phyloP scores from a whole-genome alignment of 768 basidiomycete species.

The Trametes punicea region DNA sequence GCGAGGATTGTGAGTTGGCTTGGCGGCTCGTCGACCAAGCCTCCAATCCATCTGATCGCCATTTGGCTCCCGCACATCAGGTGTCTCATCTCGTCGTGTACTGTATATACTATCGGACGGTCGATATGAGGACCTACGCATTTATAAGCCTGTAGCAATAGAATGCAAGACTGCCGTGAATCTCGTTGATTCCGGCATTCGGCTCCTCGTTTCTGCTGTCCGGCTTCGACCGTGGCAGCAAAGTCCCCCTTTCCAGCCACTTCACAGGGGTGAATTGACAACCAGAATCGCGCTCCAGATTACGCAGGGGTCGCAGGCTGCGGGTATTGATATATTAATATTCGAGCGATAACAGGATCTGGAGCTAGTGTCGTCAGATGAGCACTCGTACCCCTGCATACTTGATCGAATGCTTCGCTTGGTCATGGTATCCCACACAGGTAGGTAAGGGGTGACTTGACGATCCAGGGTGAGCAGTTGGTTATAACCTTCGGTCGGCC shows the following conservation, averaged over 20 bases:
- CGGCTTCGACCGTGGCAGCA: too few relatives aligned
- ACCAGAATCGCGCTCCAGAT: too few relatives aligned
- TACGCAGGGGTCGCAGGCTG: too few relatives aligned
- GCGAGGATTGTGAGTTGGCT: background rate
- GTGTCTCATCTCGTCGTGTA: too few relatives aligned
- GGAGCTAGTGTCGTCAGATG: constrained; percentile 1
- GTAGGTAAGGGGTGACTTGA: background rate
- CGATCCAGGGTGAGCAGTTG: background rate
- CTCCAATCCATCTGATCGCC: background rate
- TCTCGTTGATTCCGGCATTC: too few relatives aligned
- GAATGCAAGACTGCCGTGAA: background rate
- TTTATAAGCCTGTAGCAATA: constrained; percentile 1
- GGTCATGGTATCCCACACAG: background rate
- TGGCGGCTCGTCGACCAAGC: too few relatives aligned
- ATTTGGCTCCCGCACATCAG: background rate
- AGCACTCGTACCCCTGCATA: background rate
- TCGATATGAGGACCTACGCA: background rate
- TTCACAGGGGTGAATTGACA: too few relatives aligned
- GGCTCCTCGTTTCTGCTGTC: background rate
- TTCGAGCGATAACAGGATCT: background rate
- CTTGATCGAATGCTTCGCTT: constrained; percentile 7
- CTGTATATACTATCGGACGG: background rate
- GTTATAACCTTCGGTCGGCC: background rate
- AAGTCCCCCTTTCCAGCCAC: background rate
- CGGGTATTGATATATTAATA: too few relatives aligned